Conservation (phyloP, 306 rosid species). For the Trifolium dubium region DNA sequence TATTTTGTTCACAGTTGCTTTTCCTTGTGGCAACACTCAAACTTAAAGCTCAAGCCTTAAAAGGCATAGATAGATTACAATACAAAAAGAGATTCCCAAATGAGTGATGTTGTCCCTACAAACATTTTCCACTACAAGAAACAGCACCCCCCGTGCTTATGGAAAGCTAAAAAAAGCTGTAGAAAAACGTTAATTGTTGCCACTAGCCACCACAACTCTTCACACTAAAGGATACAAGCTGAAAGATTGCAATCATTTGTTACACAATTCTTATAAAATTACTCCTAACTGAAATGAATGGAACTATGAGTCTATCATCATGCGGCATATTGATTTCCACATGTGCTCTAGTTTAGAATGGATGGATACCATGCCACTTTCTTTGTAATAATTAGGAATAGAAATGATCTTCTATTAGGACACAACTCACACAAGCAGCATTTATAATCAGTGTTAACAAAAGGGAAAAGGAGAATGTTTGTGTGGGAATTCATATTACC, state of each 20-base stretch:
- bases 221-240: slow-evolving; percentile 33
- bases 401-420: background rate
- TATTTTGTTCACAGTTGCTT: slow-evolving; percentile 12
- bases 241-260: slow-evolving; percentile 32
- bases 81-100: slow-evolving; percentile 34
- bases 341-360: background rate
- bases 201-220: slow-evolving; percentile 34
- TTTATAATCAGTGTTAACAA: background rate
- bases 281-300: slow-evolving; percentile 1
- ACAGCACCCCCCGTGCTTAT: slow-evolving; percentile 45
- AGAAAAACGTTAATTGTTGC: slow-evolving; percentile 27
- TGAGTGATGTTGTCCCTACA: slow-evolving; percentile 43
- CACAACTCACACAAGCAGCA: background rate
- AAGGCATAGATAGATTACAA: slow-evolving; percentile 36
- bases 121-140: slow-evolving; percentile 26
- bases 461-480: background rate
- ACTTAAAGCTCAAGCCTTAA: slow-evolving; percentile 34
- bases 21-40: background rate
- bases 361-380: background rate
- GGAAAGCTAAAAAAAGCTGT: slow-evolving; percentile 37
- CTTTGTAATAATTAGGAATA: background rate
- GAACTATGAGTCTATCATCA: slow-evolving; percentile 6
- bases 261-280: slow-evolving; percentile 14
- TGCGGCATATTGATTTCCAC: background rate
- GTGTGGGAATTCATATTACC: background rate